Evolutionary conservation across 495 filamentous ascomycete genomes (phyloP).

Genomic region (Antarctomyces pellizariae): DNA sequence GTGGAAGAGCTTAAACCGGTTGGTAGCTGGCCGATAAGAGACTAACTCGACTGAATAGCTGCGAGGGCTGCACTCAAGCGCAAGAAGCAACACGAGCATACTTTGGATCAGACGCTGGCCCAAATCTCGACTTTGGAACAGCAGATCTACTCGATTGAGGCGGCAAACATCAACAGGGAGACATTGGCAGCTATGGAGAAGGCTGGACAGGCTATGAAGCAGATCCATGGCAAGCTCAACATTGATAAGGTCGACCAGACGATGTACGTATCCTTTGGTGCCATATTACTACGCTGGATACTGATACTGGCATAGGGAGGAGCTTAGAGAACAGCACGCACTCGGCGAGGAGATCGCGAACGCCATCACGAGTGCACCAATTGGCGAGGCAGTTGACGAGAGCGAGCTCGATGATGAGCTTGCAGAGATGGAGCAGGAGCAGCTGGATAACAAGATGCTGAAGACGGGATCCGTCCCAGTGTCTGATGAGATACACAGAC

Average conservation of each 20-base stretch:
- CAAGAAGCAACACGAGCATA: constrained; percentile 84
- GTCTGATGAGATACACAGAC: constrained; percentile 38
- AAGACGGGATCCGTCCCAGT: constrained; percentile 53
- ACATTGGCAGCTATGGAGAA: constrained; percentile 85
- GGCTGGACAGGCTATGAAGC: constrained; percentile 68
- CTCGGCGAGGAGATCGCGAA: constrained; percentile 79
- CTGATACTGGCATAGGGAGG: constrained; percentile 38
- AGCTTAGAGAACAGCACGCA: constrained; percentile 75
- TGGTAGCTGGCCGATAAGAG: neutral
- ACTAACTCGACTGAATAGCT: constrained; percentile 34
- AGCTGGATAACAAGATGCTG: constrained; percentile 84
- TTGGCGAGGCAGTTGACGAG: constrained; percentile 62
- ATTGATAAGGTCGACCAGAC: constrained; percentile 85
- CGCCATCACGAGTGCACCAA: constrained; percentile 49
- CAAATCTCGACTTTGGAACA: constrained; percentile 85
- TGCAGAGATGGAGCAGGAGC: constrained; percentile 57
- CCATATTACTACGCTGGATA: neutral
- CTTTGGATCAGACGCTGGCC: constrained; percentile 65
- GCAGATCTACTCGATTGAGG: constrained; percentile 91
- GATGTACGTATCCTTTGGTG: constrained; percentile 42
- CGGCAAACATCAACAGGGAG: constrained; percentile 95
- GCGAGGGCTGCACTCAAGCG: constrained; percentile 80
- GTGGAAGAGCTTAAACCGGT: neutral
- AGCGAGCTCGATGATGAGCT: constrained; percentile 62
- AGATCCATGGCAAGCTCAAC: constrained; percentile 74